Evolutionary conservation across 2,329 filamentous ascomycete species (phyloP).

Genomic region (Trichoderma oligosporum): DNA sequence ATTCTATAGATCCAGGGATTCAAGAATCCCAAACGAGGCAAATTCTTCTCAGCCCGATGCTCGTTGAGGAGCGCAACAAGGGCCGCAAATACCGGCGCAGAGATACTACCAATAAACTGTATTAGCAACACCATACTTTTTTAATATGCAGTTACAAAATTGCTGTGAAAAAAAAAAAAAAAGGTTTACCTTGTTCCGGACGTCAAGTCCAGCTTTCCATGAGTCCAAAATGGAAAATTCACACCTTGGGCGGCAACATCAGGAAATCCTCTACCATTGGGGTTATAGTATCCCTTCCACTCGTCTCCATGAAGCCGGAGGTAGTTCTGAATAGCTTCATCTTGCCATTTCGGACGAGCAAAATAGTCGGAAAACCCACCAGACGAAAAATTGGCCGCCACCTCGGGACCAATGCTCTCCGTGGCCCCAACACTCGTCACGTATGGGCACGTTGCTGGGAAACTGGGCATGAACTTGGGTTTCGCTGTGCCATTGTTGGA

Average conservation of each 20-base stretch:
- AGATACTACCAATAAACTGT: conserved; percentile 39
- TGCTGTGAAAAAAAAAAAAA: neutral
- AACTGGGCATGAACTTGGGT: conserved; percentile 34
- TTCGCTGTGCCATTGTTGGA: conserved; percentile 36
- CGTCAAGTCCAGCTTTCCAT: conserved; percentile 25
- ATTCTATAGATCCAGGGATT: conserved; percentile 57
- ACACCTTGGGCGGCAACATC: conserved; percentile 56
- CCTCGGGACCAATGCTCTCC: conserved; percentile 47
- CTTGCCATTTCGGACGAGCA: conserved; percentile 42
- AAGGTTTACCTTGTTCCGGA: conserved; percentile 35
- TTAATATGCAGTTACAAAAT: no score
- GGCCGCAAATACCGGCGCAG: conserved; percentile 59
- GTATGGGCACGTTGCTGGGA: conserved; percentile 50
- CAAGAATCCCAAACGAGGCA: conserved; percentile 53
- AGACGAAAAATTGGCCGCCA: conserved; percentile 49
- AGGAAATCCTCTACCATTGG: conserved; percentile 54
- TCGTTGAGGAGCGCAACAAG: conserved; percentile 64
- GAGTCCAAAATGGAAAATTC: conserved; percentile 34
- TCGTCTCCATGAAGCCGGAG: conserved; percentile 41
- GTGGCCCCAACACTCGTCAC: conserved; percentile 62
- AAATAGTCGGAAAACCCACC: conserved; percentile 51
- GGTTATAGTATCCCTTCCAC: conserved; percentile 48
- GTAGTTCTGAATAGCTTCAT: conserved; percentile 45
- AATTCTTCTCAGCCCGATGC: conserved; percentile 52
- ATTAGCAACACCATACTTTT: neutral